Evolutionary conservation across 129 eudicot species (phyloP).

Genomic region (Saussurea involucrata): DNA sequence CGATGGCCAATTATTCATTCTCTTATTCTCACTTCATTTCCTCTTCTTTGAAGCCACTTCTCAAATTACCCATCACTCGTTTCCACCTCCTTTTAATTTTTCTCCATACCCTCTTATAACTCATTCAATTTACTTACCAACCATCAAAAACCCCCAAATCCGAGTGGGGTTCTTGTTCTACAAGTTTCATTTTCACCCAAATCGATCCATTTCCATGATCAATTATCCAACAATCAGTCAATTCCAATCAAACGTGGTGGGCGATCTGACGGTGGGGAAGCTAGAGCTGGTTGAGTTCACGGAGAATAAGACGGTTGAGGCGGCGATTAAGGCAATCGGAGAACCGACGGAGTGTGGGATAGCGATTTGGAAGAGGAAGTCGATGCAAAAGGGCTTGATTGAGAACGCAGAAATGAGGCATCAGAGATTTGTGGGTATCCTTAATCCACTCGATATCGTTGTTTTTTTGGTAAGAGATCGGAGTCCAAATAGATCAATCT

Average conservation of each 20-base stretch:
- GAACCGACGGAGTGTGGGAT: conserved; percentile 85
- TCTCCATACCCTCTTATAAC: too few relatives aligned
- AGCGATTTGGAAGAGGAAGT: conserved; percentile 70
- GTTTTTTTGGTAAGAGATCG: conserved; percentile 67
- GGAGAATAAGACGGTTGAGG: conserved; percentile 78
- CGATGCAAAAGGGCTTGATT: conserved; percentile 38
- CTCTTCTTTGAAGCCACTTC: conserved; percentile 17
- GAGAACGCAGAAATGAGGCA: too few relatives aligned
- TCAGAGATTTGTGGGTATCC: conserved; percentile 83
- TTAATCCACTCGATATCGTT: conserved; percentile 79
- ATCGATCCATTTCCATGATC: neutral
- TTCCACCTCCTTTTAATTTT: too few relatives aligned
- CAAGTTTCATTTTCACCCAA: neutral
- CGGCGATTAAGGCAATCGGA: conserved; percentile 78
- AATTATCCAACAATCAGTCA: too few relatives aligned
- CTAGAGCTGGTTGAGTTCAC: conserved; percentile 76
- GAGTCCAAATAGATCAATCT: conserved; percentile 76
- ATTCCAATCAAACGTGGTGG: conserved; percentile 87
- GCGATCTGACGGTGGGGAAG: conserved; percentile 97
- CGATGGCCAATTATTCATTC: conserved; percentile 35
- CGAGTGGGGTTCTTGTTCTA: neutral
- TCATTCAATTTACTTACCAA: too few relatives aligned
- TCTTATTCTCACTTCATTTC: conserved; percentile 27
- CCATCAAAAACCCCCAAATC: neutral
- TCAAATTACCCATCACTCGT: too few relatives aligned